These are phyloP conservation scores for Cardiospermum halicacabum DNA, from an alignment of 345 rosid species.

Conservation along the genomic window DNA sequence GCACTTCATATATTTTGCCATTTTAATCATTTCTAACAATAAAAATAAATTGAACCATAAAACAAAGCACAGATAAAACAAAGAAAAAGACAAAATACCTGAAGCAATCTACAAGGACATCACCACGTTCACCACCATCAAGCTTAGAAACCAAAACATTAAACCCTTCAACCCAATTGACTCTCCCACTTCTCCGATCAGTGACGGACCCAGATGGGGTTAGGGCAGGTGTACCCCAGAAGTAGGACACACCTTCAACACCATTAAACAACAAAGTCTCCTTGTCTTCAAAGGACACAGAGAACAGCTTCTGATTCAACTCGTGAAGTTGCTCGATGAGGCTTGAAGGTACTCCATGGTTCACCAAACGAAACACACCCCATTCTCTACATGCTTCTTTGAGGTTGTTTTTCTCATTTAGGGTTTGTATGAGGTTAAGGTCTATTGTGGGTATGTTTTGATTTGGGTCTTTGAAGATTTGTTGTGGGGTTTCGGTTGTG, in stretches of 20 bases:
- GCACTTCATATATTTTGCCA: too few species aligned
- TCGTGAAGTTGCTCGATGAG: conserved; percentile 36
- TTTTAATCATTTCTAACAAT: too few species aligned
- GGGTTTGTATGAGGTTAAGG: too few species aligned
- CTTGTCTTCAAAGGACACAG: conserved; percentile 50
- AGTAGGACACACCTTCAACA: conserved; percentile 47
- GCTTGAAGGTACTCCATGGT: conserved; percentile 57
- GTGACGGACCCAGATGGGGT: conserved; percentile 57
- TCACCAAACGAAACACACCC: conserved; percentile 68
- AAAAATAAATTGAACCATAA: too few species aligned
- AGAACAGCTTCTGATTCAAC: conserved; percentile 35
- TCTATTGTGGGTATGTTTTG: too few species aligned
- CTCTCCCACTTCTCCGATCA: conserved; percentile 19
- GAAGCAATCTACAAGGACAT: conserved; percentile 43
- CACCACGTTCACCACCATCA: too few species aligned
- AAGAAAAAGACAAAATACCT: conserved; percentile 39
- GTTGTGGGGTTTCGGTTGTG: too few species aligned
- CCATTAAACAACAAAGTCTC: conserved; percentile 16
- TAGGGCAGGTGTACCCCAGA: conserved; percentile 74
- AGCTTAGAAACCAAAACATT: conserved; percentile 34
- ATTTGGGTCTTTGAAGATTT: too few species aligned
- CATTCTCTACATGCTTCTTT: conserved; percentile 53
- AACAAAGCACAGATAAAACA: neutral
- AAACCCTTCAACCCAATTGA: conserved; percentile 67
- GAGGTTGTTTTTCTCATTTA: too few species aligned